phyloP scores from a whole-genome alignment of 306 rosid genomes.

The Lotus japonicus region DNA sequence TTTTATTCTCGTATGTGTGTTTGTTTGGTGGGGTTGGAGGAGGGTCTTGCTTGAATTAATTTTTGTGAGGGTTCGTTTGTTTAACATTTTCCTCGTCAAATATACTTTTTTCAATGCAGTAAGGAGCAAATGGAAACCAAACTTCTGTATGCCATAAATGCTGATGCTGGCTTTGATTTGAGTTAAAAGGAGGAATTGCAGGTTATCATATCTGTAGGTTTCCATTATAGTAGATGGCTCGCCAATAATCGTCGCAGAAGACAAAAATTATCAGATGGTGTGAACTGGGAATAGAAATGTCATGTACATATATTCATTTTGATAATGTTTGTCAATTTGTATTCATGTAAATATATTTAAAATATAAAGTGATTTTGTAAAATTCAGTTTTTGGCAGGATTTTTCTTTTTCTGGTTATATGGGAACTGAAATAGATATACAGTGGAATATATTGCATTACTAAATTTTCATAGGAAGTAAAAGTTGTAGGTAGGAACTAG shows the following conservation, averaged over 20 bases:
- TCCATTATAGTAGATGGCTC: not conserved
- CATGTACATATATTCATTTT: constrained; percentile 20
- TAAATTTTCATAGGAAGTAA: not conserved
- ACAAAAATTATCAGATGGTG: not conserved
- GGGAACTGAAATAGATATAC: not conserved
- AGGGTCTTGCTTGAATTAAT: not conserved
- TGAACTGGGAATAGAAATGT: constrained; percentile 6
- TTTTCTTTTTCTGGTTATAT: not conserved
- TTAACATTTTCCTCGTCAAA: not conserved
- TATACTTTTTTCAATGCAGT: constrained; percentile 39
- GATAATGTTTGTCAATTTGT: constrained; percentile 8
- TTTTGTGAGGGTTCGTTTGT: not conserved
- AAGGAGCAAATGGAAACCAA: constrained; percentile 86
- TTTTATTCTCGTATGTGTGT: not conserved
- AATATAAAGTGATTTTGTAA: constrained; percentile 23
- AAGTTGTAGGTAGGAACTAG: not conserved
- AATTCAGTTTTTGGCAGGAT: not conserved
- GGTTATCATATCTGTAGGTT: constrained; percentile 3
- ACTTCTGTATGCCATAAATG: constrained; percentile 81
- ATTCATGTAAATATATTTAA: constrained; percentile 34
- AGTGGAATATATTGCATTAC: not conserved
- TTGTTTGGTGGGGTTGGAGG: too few species aligned
- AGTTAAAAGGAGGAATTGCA: constrained; percentile 42
- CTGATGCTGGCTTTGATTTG: constrained; percentile 96
- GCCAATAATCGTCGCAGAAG: not conserved